Evolutionary conservation across 176 grass and related monocot species (phyloP).

Genomic region (Otatea glauca): DNA sequence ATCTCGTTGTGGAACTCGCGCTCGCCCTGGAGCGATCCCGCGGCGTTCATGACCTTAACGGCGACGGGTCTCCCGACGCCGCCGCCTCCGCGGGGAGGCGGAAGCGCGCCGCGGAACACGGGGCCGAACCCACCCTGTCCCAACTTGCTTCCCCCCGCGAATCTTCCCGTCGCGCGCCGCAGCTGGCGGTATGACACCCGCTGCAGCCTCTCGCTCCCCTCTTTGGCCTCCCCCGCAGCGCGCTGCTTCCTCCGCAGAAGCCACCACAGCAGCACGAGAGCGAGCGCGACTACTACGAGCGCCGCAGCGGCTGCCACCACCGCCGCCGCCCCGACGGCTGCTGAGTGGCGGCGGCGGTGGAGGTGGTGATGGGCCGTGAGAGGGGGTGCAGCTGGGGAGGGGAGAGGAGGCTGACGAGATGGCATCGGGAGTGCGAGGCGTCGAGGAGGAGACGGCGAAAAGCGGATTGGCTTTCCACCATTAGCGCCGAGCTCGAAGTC

Average conservation of each 20-base stretch:
- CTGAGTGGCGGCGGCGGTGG: background rate
- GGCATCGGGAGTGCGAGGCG: slow-evolving; percentile 34
- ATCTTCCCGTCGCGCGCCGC: slow-evolving; percentile 59
- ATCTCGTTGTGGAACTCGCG: slow-evolving; percentile 91
- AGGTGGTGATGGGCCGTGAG: background rate
- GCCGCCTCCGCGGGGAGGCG: background rate
- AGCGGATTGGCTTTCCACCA: slow-evolving; percentile 48
- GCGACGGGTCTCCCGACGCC: slow-evolving; percentile 47
- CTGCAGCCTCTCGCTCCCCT: slow-evolving; percentile 21
- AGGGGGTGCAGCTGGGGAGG: background rate
- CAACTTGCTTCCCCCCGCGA: slow-evolving; percentile 48
- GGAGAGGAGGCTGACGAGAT: slow-evolving; percentile 48
- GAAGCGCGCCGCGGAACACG: slow-evolving; percentile 62
- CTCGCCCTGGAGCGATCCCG: slow-evolving; percentile 75
- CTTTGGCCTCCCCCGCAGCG: background rate
- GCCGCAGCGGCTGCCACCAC: slow-evolving; percentile 10
- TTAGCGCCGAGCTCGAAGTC: background rate
- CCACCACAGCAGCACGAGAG: slow-evolving; percentile 41
- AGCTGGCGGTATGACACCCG: slow-evolving; percentile 53
- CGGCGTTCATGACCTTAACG: slow-evolving; percentile 76
- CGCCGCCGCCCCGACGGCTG: slow-evolving; percentile 1
- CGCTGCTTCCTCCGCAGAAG: slow-evolving; percentile 26
- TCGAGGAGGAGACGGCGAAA: slow-evolving; percentile 1
- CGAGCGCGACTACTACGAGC: background rate
- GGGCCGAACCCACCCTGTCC: slow-evolving; percentile 75